Evolutionary conservation across 2,329 filamentous ascomycete genomes (phyloP).

Genomic region (Paraphaeosphaeria sporulosa): DNA sequence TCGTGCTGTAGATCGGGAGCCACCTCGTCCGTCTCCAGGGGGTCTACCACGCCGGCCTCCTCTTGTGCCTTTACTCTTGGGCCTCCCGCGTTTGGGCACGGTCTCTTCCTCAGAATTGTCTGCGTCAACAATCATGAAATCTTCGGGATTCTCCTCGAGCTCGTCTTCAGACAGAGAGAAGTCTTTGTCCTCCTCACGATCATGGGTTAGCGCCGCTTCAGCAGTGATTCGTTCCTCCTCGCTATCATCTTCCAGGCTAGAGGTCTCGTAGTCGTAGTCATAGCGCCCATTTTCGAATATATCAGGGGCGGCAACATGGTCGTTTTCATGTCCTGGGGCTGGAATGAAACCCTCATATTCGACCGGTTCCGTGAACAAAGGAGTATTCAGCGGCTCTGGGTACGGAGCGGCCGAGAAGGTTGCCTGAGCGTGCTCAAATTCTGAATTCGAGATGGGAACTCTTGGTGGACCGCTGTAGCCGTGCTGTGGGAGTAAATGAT

Average conservation of each 20-base stretch:
- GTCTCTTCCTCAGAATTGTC: constrained; percentile 34
- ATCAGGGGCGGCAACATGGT: constrained; percentile 35
- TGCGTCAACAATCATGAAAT: constrained; percentile 38
- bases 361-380: constrained; percentile 37
- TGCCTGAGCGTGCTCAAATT: constrained; percentile 15
- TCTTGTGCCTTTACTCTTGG: constrained; percentile 25
- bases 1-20: constrained; percentile 25
- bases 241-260: constrained; percentile 34
- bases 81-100: constrained; percentile 27
- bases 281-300: constrained; percentile 29
- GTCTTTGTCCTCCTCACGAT: constrained; percentile 45
- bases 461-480: constrained; percentile 17
- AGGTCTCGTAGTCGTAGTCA: constrained; percentile 32
- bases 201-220: constrained; percentile 37
- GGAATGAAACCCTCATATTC: constrained; percentile 52
- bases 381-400: constrained; percentile 33
- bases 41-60: constrained; percentile 37
- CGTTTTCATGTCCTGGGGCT: constrained; percentile 42
- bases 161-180: constrained; percentile 43
- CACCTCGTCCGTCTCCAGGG: constrained; percentile 35
- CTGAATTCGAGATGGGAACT: constrained; percentile 4
- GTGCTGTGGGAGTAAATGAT: constrained; percentile 29
- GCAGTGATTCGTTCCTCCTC: constrained; percentile 40
- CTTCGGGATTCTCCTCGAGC: constrained; percentile 38
- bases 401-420: constrained; percentile 22